Base-by-base conservation (phyloP, 2,329 filamentous ascomycete species). In the Mycocentrospora acerina region DNA sequence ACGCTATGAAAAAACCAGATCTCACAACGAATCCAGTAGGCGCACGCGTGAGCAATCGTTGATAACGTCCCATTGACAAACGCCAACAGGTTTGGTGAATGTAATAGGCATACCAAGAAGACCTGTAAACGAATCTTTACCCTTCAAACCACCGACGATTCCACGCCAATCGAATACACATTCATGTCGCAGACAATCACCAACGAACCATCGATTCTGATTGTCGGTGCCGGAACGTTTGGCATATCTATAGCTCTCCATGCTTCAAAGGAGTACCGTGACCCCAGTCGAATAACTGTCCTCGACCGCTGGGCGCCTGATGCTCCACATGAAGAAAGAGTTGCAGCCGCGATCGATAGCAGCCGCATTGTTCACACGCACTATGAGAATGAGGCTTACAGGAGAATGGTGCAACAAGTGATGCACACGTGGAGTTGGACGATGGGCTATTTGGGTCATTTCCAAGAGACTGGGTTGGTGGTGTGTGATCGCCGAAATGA, bases 221-320 rank as follows among this genome's bases (percentile, higher is more conserved):
- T 86, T 40, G 66, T 85, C 29, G 83, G 83, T 24, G 79, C 78
- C 7, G 83, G 83, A 29, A 79, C 82, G 19, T 85, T 85, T 55
- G 83, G 82, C 25, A 76, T 77, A 24, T 82, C 79, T 15, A 84
- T 81, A 0, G 83, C 82, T n/a, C 79, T 81, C 42, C 75, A 84
- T 44, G 73, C 85, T 28, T 75, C 77, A 42, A 69, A 71, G 37
- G 70, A 69, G 40, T 72, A 78, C 51, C 71, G 76, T 13, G 59
- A 66, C 28, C 55, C 71, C 24, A 74, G 58, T 2, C 47, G 47
- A n/a, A 54, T 65, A 18, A 64, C 55, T 1, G 42, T 63, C 29
- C 29, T 65, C 15, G 61, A 65, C 28, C 57, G 57, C 9, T 57
- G 54, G 54, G 46, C 45, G 6, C 47, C 44, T 11, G 45, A 46